Percentiles rank a stretch among this genome's conserved stretches.
Evolutionary conservation across 208 protist genomes (phyloP).

Genomic region (Novymonas esmeraldas): DNA sequence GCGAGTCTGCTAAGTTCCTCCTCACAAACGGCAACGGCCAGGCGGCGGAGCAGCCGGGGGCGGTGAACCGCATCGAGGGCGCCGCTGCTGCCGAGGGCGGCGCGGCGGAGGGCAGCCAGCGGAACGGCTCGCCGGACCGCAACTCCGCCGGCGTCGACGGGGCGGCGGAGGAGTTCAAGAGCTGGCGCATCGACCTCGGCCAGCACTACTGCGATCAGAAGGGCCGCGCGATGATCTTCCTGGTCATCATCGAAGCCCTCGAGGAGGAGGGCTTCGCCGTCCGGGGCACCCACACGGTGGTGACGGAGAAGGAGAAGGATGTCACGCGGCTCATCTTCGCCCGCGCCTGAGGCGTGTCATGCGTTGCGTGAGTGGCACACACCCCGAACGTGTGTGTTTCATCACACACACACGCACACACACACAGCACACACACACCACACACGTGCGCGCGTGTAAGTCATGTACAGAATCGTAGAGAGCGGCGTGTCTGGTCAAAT

Average conservation of each 20-base stretch:
- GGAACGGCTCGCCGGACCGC: not conserved
- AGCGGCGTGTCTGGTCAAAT: not conserved
- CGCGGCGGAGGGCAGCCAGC: not conserved
- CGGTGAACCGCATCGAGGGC: conserved; percentile 14
- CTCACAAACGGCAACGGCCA: conserved; percentile 31
- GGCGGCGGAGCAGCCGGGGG: conserved; percentile 2
- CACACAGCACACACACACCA: too few species aligned
- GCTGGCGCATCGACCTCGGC: conserved; percentile 64
- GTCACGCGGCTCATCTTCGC: conserved; percentile 78
- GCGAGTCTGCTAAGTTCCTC: conserved; percentile 53
- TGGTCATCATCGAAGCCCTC: conserved; percentile 66
- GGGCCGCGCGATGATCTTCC: conserved; percentile 63
- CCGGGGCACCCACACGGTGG: conserved; percentile 59
- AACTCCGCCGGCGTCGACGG: not conserved
- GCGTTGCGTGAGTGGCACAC: not conserved
- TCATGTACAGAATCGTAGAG: too few species aligned
- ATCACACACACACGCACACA: too few species aligned
- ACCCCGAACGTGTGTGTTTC: too few species aligned
- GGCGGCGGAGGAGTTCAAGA: conserved; percentile 47
- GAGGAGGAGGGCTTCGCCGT: conserved; percentile 79
- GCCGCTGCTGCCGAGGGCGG: not conserved
- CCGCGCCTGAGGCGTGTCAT: conserved; percentile 22
- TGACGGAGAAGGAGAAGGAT: conserved; percentile 63
- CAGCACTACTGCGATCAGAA: conserved; percentile 87
- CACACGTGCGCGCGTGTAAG: too few species aligned